A percentile compares a stretch with the other conserved stretches of the same genome.
Evolutionary conservation across 2,329 filamentous ascomycete genomes (phyloP).

Genomic region (Beauveria australis): DNA sequence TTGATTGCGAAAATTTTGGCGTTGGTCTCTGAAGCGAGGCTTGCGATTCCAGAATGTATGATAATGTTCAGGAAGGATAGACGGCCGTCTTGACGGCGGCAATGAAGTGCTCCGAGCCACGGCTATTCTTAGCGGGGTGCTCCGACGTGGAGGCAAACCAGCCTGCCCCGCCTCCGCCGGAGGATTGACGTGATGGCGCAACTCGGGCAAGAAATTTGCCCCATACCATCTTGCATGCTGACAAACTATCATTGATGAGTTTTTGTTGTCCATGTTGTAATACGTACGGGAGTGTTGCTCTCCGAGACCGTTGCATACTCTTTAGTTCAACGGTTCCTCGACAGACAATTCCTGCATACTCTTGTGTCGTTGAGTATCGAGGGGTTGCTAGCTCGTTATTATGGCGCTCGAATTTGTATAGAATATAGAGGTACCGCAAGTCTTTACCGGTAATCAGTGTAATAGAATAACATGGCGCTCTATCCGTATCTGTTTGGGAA

Average conservation of each 20-base stretch:
- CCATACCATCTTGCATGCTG: neutral
- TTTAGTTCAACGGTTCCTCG: neutral
- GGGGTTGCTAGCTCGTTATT: too few species aligned
- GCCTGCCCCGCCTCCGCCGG: conserved; percentile 6
- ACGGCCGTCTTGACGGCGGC: neutral
- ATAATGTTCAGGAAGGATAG: neutral
- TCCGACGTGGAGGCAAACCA: neutral
- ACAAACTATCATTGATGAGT: too few species aligned
- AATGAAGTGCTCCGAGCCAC: neutral
- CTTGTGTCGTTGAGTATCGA: too few species aligned
- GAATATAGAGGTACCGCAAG: too few species aligned
- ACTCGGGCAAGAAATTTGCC: neutral
- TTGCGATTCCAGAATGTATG: neutral
- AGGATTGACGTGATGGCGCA: neutral
- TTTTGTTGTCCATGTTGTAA: too few species aligned
- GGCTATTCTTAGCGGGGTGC: conserved; percentile 4
- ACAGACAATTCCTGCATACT: too few species aligned
- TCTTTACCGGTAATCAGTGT: too few species aligned
- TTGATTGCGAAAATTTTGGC: neutral
- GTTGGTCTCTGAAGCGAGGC: neutral
- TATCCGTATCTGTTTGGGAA: too few species aligned
- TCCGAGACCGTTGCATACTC: too few species aligned
- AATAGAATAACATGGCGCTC: too few species aligned
- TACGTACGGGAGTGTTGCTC: too few species aligned
- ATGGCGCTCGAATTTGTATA: too few species aligned